Evolutionary conservation across 257 asterid genomes (phyloP), one percentile per base, ranked within the genome.

Genomic region (Buddleja alternifolia): DNA sequence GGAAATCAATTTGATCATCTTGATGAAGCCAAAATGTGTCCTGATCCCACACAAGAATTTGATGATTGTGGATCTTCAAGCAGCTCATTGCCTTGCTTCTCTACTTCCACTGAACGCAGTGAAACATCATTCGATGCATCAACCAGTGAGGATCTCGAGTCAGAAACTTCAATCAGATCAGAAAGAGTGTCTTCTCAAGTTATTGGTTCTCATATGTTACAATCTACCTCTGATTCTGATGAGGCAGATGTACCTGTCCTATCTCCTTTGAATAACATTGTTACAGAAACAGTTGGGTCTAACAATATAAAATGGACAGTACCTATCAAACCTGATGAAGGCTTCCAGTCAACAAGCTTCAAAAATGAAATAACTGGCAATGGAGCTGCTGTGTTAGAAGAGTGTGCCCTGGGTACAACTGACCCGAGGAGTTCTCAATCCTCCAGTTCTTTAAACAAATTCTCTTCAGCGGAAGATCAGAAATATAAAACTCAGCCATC

Each of bases 91-190:
- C 71, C 83, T 69, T 63, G 34, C 61, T 73, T 75, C 63, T 70
- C 71, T 57, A 76, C 84, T 56, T 76, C 83, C 57, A 69, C 77
- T 6, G 73, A 76, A 62, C 76, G 7, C 70, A 79, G 80, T 67
- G 78, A 75, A 69, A 24, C 77, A 48, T 67, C 81, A 25, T 24
- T 65, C 63, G 83, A 73, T 68, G 76, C 85, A 60, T 78, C 77
- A 19, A 36, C 14, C 57, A 74, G 75, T 51, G 78, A 74, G 64
- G 70, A 44, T 71, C 55, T 57, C 50, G 77, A 64, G 59, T 68
- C 65, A 25, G 81, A 62, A 66, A 70, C 72, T 39, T 67, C 67
- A 17, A 37, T 53, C 73, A 52, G 64, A 46, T 73, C 75, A 16
- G 75, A 54, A 37, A 76, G 46, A 67, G 59, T 57, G 60, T 58